Percentiles rank a stretch among this genome's conserved stretches.
phyloP scores from a whole-genome alignment of 140 eudicot genomes.

The Cichorium intybus region DNA sequence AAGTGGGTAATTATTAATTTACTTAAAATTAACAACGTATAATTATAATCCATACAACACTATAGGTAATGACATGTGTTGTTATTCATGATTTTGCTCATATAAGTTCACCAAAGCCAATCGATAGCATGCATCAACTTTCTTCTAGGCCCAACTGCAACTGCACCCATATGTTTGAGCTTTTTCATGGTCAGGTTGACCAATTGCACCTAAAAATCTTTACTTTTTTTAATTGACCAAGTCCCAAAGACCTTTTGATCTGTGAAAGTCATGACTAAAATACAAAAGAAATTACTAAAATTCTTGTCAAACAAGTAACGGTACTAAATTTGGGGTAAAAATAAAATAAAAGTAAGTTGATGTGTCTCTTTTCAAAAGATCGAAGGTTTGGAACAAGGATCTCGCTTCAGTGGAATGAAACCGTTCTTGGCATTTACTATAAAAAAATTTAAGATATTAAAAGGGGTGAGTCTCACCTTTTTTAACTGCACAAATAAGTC shows the following conservation, averaged over 20 bases:
- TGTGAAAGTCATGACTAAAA: too few species aligned
- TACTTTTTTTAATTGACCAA: constrained; percentile 67
- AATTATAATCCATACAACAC: constrained; percentile 1
- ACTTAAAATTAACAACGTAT: neutral
- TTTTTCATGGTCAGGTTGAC: constrained; percentile 72
- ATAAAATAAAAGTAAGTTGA: too few species aligned
- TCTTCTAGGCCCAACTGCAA: constrained; percentile 94
- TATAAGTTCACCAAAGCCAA: constrained; percentile 66
- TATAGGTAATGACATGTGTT: constrained; percentile 13
- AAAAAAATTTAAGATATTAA: too few species aligned
- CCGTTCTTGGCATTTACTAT: too few species aligned
- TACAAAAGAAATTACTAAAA: too few species aligned
- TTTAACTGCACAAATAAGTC: too few species aligned
- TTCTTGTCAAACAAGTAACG: too few species aligned
- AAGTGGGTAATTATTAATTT: neutral
- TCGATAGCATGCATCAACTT: constrained; percentile 92
- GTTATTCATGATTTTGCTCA: neutral
- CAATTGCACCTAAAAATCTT: constrained; percentile 60
- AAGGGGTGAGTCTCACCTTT: too few species aligned
- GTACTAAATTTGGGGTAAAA: too few species aligned
- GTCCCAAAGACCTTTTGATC: constrained; percentile 86
- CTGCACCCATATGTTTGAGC: constrained; percentile 90
- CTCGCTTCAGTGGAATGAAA: too few species aligned
- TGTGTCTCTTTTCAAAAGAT: too few species aligned
- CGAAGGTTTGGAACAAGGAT: too few species aligned